Evolutionary conservation across 192 early-diverging fungal genomes (phyloP).

Genomic region (Glomus cerebriforme): DNA sequence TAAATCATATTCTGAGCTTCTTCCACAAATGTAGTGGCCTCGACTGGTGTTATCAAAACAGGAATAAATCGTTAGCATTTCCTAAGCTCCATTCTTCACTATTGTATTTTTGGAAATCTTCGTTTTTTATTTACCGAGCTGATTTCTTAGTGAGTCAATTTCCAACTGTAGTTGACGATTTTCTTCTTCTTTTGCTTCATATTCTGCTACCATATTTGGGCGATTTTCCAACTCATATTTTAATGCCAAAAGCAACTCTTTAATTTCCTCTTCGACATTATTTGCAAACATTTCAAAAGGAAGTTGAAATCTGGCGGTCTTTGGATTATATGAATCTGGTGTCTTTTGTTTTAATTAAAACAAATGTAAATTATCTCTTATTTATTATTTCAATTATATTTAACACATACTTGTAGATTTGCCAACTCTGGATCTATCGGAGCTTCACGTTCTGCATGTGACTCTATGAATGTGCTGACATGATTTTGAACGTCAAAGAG

Average conservation of each 20-base stretch:
- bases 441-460: neutral
- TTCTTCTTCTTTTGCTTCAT: constrained; percentile 3
- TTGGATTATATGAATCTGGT: constrained; percentile 22
- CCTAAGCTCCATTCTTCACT: neutral
- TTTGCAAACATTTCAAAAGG: constrained; percentile 27
- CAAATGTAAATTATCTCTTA: neutral
- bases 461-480: neutral
- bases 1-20: constrained; percentile 9
- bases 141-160: constrained; percentile 11
- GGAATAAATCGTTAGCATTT: neutral
- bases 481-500: constrained; percentile 23
- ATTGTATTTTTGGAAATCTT: neutral
- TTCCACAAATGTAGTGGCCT: neutral
- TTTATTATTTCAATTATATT: neutral
- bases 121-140: constrained; percentile 5
- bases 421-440: constrained; percentile 10
- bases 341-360: neutral
- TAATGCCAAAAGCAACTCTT: constrained; percentile 1
- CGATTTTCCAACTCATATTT: constrained; percentile 18
- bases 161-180: neutral
- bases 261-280: constrained; percentile 24
- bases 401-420: neutral
- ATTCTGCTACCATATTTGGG: neutral
- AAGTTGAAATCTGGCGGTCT: neutral
- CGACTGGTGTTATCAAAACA: neutral